These are phyloP conservation scores for Phialophora expanda DNA, from an alignment of 2,329 filamentous ascomycete genomes.

Conservation along the genomic window DNA sequence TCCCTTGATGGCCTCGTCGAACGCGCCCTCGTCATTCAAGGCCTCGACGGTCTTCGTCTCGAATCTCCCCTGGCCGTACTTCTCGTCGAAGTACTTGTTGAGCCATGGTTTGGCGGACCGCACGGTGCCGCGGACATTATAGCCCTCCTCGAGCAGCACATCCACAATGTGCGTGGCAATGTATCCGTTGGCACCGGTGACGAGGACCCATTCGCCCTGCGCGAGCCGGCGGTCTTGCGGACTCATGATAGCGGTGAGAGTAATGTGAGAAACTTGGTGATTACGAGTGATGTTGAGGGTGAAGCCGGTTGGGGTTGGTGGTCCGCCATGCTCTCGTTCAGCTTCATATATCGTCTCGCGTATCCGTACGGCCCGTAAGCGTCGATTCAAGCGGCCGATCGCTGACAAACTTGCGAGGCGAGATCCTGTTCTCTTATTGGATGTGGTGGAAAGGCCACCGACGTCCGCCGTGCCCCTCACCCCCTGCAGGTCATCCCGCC, in stretches of 20 bases:
- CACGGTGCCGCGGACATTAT: slow-evolving; percentile 54
- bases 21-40: slow-evolving; percentile 39
- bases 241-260: neutral
- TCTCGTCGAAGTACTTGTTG: slow-evolving; percentile 41
- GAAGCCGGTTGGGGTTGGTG: neutral
- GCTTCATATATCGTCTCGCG: neutral
- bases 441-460: neutral
- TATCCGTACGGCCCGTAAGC: neutral
- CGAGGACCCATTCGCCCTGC: slow-evolving; percentile 40
- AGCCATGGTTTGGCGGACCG: slow-evolving; percentile 44
- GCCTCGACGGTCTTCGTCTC: slow-evolving; percentile 45
- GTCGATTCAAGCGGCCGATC: neutral
- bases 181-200: slow-evolving; percentile 56
- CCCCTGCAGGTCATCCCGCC: no score
- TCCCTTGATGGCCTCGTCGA: slow-evolving; percentile 41
- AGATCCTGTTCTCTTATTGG: neutral
- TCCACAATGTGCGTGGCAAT: slow-evolving; percentile 51
- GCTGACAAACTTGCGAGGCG: neutral
- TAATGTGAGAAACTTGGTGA: neutral
- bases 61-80: slow-evolving; percentile 46
- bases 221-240: neutral
- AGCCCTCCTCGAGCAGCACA: slow-evolving; percentile 51
- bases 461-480: neutral
- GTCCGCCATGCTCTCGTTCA: no score
- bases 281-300: neutral